Conservation (phyloP, 2,329 filamentous ascomycete genomes). For the Ilyonectria mors-panacis region DNA sequence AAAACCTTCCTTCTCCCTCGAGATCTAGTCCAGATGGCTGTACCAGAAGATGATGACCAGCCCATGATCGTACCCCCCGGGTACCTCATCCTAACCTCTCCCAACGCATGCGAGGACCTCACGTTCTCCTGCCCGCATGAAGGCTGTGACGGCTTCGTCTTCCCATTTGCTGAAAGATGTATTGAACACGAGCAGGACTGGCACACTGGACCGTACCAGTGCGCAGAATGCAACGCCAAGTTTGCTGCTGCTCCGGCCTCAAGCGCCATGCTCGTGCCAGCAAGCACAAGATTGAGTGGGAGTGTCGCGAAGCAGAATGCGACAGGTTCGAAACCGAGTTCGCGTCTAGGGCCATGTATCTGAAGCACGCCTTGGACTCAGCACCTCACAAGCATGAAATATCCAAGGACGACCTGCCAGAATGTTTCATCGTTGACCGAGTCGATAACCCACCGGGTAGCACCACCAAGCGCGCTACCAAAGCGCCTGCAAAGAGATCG, state of each 20-base stretch:
- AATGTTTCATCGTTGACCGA: slow-evolving; percentile 1
- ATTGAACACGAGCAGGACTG: slow-evolving; percentile 44
- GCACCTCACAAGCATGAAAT: slow-evolving; percentile 6
- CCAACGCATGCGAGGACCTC: slow-evolving; percentile 29
- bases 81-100: slow-evolving; percentile 32
- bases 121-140: slow-evolving; percentile 43
- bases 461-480: neutral
- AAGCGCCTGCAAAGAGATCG: neutral
- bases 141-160: slow-evolving; percentile 45
- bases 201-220: slow-evolving; percentile 43
- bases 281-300: slow-evolving; percentile 31
- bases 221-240: slow-evolving; percentile 36
- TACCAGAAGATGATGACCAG: too few species aligned
- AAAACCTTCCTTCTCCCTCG: too few species aligned
- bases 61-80: slow-evolving; percentile 21
- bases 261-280: slow-evolving; percentile 36
- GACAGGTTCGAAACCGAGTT: slow-evolving; percentile 15
- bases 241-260: slow-evolving; percentile 46
- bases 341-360: slow-evolving; percentile 16
- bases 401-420: neutral
- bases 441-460: neutral
- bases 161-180: slow-evolving; percentile 40
- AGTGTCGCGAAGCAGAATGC: slow-evolving; percentile 25
- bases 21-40: neutral
- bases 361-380: slow-evolving; percentile 23